Evolutionary conservation across 148 eudicot genomes (phyloP).

Genomic region (Agrostemma githago): DNA sequence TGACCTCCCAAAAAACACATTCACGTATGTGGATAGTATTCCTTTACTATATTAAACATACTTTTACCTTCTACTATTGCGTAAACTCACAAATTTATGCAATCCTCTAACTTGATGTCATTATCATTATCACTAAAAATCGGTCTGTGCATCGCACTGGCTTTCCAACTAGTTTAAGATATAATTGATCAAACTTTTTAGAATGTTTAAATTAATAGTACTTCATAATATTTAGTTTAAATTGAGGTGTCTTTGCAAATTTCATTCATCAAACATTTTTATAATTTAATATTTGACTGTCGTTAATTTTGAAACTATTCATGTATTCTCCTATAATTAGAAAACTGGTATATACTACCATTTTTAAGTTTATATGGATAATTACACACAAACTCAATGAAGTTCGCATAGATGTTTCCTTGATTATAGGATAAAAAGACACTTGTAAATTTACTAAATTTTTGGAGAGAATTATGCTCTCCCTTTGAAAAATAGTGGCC

Average conservation of each 20-base stretch:
- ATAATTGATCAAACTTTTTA: no score
- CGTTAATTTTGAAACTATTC: neutral
- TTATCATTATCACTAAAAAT: no score
- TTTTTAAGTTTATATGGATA: no score
- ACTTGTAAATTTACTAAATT: neutral
- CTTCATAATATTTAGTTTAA: neutral
- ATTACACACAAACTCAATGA: neutral
- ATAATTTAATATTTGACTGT: neutral
- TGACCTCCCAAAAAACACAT: no score
- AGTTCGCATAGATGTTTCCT: neutral
- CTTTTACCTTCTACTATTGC: no score
- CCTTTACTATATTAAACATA: no score
- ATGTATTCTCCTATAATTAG: neutral
- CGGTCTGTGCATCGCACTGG: no score
- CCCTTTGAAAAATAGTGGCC: neutral
- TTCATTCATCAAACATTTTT: neutral
- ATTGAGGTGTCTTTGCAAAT: neutral
- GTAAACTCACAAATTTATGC: no score
- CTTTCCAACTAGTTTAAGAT: no score
- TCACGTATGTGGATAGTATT: no score
- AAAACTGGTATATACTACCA: neutral
- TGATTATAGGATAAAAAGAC: neutral
- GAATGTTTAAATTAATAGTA: no score
- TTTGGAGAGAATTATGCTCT: neutral
- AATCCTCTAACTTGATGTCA: no score